Percentiles rank a stretch among this genome's conserved stretches.
Conservation (phyloP, 1,139 yeast genomes). For the Sugiyamaella sp. region DNA sequence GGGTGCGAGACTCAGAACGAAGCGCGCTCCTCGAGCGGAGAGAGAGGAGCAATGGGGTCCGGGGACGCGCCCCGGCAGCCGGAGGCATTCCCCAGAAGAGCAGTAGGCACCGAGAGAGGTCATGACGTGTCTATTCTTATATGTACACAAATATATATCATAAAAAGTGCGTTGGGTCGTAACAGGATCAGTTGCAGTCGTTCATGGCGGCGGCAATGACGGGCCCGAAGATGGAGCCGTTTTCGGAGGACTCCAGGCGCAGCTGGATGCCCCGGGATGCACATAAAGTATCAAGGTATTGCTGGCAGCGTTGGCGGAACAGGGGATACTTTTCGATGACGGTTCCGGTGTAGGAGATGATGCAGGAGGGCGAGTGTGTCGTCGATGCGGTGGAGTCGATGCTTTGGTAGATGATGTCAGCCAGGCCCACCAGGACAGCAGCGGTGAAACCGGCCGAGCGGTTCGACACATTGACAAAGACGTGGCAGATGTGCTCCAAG, state of each 20-base stretch:
- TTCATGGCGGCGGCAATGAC: conserved; percentile 41
- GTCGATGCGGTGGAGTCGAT: conserved; percentile 10
- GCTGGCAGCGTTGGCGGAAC: conserved; percentile 55
- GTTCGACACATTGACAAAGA: conserved; percentile 70
- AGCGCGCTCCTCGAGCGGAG: too few relatives aligned
- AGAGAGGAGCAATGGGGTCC: too few relatives aligned
- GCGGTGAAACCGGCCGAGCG: conserved; percentile 84
- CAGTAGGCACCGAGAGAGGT: neutral
- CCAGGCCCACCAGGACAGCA: conserved; percentile 64
- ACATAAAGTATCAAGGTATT: conserved; percentile 35
- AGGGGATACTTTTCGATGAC: conserved; percentile 88
- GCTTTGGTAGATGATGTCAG: conserved; percentile 22
- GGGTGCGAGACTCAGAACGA: too few relatives aligned
- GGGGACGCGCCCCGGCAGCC: neutral
- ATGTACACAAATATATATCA: conserved; percentile 17
- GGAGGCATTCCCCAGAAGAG: neutral
- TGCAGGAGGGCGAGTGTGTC: conserved; percentile 19
- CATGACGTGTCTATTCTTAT: neutral
- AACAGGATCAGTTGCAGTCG: conserved; percentile 7
- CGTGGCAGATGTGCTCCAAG: conserved; percentile 54
- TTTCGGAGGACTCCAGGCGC: conserved; percentile 31
- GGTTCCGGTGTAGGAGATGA: conserved; percentile 87
- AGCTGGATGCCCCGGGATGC: conserved; percentile 30
- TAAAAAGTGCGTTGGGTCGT: conserved; percentile 11
- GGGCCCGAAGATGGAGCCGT: conserved; percentile 41